phyloP scores from a whole-genome alignment of 371 early-diverging fungal genomes.

The Sporodiniella umbellata region DNA sequence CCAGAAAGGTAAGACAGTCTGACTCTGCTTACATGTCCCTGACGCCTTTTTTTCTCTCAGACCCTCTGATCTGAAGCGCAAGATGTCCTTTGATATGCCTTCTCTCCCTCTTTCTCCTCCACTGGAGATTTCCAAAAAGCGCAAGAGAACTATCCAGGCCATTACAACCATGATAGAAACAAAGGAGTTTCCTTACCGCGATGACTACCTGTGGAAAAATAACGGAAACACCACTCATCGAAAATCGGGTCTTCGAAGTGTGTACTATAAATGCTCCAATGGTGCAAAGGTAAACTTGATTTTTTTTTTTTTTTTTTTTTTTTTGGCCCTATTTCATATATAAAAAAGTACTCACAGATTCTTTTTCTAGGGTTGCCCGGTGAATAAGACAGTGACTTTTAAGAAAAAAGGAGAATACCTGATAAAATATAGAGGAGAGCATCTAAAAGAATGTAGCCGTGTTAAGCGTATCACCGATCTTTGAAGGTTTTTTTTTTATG shows the following conservation, averaged over 20 bases:
- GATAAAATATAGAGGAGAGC: conserved; percentile 53
- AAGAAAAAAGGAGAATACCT: conserved; percentile 46
- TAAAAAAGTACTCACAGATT: too few species aligned
- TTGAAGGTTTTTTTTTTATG: too few species aligned
- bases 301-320: too few species aligned
- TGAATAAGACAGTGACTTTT: conserved; percentile 56
- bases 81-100: too few species aligned
- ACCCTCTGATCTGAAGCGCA: too few species aligned
- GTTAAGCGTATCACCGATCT: conserved; percentile 30
- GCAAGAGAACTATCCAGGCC: conserved; percentile 54
- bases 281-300: conserved; percentile 20
- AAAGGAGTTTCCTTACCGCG: conserved; percentile 41
- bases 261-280: conserved; percentile 53
- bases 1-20: too few species aligned
- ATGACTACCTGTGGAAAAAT: conserved; percentile 57
- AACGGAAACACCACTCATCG: conserved; percentile 55
- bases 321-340: too few species aligned
- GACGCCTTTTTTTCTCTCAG: too few species aligned
- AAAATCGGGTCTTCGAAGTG: conserved; percentile 52
- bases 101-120: conserved; percentile 11
- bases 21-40: too few species aligned
- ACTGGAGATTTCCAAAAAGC: conserved; percentile 32
- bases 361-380: conserved; percentile 27
- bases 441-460: conserved; percentile 41
- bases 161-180: conserved; percentile 55